These are phyloP conservation scores for Nitzschia inconspicua DNA, from an alignment of 108 stramenopile genomes.

Conservation along the genomic window DNA sequence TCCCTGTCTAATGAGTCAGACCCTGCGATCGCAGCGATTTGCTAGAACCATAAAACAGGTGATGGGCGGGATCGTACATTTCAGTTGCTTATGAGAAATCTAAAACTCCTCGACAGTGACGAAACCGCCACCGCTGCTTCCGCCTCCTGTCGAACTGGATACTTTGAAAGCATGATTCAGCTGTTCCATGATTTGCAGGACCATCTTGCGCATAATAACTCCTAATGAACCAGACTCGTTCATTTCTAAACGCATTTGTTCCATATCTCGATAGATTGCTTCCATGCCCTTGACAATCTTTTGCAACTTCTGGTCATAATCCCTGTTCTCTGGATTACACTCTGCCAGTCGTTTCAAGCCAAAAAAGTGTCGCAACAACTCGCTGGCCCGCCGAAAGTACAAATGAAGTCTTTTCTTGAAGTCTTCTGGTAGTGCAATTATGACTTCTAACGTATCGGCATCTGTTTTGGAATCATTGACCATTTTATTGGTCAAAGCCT, in stretches of 20 bases:
- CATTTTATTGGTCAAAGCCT: conserved; percentile 84
- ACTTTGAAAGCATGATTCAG: conserved; percentile 87
- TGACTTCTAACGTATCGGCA: conserved; percentile 61
- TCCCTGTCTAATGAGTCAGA: no score
- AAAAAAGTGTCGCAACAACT: conserved; percentile 87
- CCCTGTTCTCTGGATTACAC: neutral
- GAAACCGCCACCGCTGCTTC: conserved; percentile 66
- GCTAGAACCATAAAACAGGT: no score
- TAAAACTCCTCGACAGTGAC: conserved; percentile 52
- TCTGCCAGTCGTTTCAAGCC: conserved; percentile 54
- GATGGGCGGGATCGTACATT: no score
- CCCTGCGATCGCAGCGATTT: no score
- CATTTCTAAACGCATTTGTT: conserved; percentile 48
- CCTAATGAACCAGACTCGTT: conserved; percentile 54
- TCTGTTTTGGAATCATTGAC: conserved; percentile 73
- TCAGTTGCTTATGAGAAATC: neutral
- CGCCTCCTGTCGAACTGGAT: conserved; percentile 46
- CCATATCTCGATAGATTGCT: conserved; percentile 61
- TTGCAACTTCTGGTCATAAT: conserved; percentile 47
- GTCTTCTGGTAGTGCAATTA: conserved; percentile 63
- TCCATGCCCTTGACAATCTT: conserved; percentile 81
- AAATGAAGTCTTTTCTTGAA: conserved; percentile 65
- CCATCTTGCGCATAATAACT: conserved; percentile 78
- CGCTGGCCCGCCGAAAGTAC: conserved; percentile 79
- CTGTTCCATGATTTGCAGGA: conserved; percentile 86